Conservation (phyloP, 352 stramenopile genomes). For the Pythium aquatile region DNA sequence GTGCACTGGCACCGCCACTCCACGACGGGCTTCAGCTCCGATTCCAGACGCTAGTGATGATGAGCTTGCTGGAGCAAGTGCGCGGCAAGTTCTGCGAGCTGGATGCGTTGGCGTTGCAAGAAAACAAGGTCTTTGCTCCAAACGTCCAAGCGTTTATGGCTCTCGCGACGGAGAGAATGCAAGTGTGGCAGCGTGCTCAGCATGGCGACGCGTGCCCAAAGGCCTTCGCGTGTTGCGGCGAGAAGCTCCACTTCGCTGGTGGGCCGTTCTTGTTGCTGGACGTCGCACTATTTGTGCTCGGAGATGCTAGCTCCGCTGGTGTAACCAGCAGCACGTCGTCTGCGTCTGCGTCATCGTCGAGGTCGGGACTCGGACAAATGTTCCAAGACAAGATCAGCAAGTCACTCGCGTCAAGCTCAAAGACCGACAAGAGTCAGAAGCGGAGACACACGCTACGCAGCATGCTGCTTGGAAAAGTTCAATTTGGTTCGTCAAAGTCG, state of each 20-base stretch:
- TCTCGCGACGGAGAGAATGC: slow-evolving; percentile 57
- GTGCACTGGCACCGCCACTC: slow-evolving; percentile 38
- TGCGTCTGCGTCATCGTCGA: slow-evolving; percentile 17
- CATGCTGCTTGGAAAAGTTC: slow-evolving; percentile 54
- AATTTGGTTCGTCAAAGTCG: slow-evolving; percentile 47
- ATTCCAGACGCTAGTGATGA: slow-evolving; percentile 55
- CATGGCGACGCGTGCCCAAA: slow-evolving; percentile 56
- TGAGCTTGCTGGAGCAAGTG: slow-evolving; percentile 53
- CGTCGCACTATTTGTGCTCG: slow-evolving; percentile 59
- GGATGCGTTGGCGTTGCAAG: slow-evolving; percentile 34
- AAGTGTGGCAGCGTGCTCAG: slow-evolving; percentile 65
- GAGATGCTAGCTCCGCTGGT: slow-evolving; percentile 41
- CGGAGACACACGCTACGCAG: slow-evolving; percentile 35
- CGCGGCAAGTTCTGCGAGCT: slow-evolving; percentile 38
- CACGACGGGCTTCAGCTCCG: slow-evolving; percentile 45
- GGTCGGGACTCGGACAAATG: slow-evolving; percentile 16
- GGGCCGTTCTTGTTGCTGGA: slow-evolving; percentile 54
- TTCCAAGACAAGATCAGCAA: slow-evolving; percentile 28
- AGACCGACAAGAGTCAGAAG: slow-evolving; percentile 28
- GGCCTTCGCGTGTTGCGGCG: slow-evolving; percentile 45
- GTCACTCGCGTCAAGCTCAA: slow-evolving; percentile 1
- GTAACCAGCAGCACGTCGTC: slow-evolving; percentile 24
- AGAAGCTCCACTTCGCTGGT: slow-evolving; percentile 48
- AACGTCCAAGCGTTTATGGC: slow-evolving; percentile 66
- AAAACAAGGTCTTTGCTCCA: slow-evolving; percentile 50